Evolutionary conservation across 106 monocot genomes (phyloP).

Genomic region (Dendrobium huoshanense): DNA sequence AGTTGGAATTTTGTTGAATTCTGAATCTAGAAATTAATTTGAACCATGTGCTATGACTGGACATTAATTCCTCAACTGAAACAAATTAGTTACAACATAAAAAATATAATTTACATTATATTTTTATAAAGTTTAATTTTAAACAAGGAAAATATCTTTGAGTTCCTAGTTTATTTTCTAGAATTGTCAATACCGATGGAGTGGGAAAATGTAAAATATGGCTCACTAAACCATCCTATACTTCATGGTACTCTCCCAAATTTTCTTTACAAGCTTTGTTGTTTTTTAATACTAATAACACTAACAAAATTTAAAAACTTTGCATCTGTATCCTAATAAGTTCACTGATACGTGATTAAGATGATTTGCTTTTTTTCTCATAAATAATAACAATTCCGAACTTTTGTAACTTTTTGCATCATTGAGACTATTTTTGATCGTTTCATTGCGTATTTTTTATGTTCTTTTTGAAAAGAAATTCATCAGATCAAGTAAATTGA

Average conservation of each 20-base stretch:
- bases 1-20: background rate
- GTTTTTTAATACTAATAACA: background rate
- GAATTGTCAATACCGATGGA: background rate
- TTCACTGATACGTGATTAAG: background rate
- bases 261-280: background rate
- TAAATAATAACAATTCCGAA: background rate
- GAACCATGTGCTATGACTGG: background rate
- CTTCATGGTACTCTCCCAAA: background rate
- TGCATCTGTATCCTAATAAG: background rate
- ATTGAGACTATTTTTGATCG: background rate
- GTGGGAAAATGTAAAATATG: background rate
- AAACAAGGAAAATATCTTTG: background rate
- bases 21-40: background rate
- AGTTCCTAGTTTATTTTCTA: background rate
- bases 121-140: background rate
- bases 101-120: background rate
- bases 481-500: background rate
- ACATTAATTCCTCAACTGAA: background rate
- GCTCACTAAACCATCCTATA: background rate
- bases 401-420: background rate
- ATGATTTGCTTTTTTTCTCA: background rate
- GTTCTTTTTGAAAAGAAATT: background rate
- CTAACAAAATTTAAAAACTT: background rate
- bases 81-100: background rate
- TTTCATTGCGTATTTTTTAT: background rate